Evolutionary conservation across 140 eudicot species (phyloP).

Genomic region (Ambrosia hybrid): DNA sequence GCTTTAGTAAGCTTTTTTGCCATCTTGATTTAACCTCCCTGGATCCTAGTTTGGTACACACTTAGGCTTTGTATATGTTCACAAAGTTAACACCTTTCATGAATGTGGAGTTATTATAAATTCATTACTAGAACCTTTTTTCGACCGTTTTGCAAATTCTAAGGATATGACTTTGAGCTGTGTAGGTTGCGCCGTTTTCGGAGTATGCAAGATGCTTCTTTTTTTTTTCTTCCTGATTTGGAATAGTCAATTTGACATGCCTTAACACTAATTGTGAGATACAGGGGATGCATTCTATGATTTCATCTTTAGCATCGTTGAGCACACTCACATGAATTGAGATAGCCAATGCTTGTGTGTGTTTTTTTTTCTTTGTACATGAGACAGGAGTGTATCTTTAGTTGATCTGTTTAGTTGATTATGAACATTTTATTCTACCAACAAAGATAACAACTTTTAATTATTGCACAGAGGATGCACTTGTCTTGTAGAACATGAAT

Average conservation of each 20-base stretch:
- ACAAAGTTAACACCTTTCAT: not conserved
- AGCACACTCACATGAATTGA: not conserved
- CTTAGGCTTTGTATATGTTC: conserved; percentile 26
- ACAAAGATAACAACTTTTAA: not conserved
- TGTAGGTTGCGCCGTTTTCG: not conserved
- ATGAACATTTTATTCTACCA: not conserved
- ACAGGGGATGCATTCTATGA: not conserved
- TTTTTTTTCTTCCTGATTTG: not conserved
- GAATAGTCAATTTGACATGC: not conserved
- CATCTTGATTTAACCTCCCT: not conserved
- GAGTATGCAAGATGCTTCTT: conserved; percentile 7
- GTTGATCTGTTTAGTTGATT: not conserved
- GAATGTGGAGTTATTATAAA: not conserved
- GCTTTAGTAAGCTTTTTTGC: too few relatives aligned
- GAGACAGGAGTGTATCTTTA: not conserved
- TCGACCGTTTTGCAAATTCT: not conserved
- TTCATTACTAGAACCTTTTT: too few relatives aligned
- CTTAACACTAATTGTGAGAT: not conserved
- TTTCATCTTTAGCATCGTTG: not conserved
- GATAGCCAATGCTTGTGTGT: conserved; percentile 3
- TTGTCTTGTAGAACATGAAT: not conserved
- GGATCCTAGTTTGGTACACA: not conserved
- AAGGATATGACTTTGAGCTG: not conserved
- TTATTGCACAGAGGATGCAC: not conserved
- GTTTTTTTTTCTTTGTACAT: not conserved